Evolutionary conservation across 257 asterid species (phyloP), one percentile per base, ranked within the genome.

Genomic region (Nicotiana knightiana): DNA sequence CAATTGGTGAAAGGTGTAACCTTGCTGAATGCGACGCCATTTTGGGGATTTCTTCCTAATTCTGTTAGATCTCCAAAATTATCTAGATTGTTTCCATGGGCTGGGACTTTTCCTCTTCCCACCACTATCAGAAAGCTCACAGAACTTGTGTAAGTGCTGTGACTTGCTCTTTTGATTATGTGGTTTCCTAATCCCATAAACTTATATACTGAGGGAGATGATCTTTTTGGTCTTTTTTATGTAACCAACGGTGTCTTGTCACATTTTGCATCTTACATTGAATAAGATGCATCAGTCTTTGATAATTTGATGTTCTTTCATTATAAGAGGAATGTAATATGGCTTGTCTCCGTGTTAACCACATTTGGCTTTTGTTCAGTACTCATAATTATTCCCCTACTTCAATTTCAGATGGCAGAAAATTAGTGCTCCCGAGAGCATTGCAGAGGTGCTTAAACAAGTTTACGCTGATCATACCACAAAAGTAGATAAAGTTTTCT

Each of bases 21-120:
- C 37, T 86, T 96, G 89, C 95, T 94, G 61, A 96, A 96, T 76
- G 98, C 99, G 39, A 92, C 99, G 39, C 99, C 98, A 10, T 92
- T 94, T 85, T 94, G 99, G 99, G 97, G 97, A 82, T 86, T 96
- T 81, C 93, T 96, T 26, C 98, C 98, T 54, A 96, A 96, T 82
- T 97, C 98, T 15, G 85, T 85, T 76, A 91, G 88, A 84, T 92
- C 93, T 80, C 98, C 99, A n/a, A 86, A 88, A 84, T 81, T 90
- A 75, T 94, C 97, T 6, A 86, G 90, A 83, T 85, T 96, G 43
- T 90, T 94, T 81, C 97, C 99, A 55, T 93, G 98, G 97, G 88
- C 97, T 1, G 98, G 99, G 75, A 92, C 94, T 76, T 96, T 94
- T 78, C 99, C 99, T 77, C 92, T 96, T 57, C 99, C 99, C 77